phyloP scores from a whole-genome alignment of 352 stramenopile genomes.

The Thalassiosira livingstoniorum region DNA sequence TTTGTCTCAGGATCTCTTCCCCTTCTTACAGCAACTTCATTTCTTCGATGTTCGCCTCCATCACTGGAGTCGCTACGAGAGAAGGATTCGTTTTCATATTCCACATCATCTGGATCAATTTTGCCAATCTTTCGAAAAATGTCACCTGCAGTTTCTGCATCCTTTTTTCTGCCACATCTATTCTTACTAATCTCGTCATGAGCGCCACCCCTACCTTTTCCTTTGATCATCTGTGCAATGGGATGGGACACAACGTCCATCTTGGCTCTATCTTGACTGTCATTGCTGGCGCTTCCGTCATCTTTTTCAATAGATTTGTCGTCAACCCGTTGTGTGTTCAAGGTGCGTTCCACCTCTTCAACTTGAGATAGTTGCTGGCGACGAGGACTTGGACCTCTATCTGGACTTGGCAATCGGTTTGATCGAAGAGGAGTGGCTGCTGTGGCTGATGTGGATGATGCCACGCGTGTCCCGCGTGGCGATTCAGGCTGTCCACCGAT shows the following conservation, averaged over 20 bases:
- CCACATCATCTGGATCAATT: background rate
- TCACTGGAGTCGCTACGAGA: background rate
- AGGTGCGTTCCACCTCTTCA: background rate
- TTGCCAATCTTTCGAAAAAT: background rate
- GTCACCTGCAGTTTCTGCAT: constrained; percentile 5
- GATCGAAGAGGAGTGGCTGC: background rate
- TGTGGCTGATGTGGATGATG: background rate
- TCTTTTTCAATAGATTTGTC: background rate
- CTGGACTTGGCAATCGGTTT: background rate
- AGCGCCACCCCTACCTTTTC: background rate
- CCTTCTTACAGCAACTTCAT: background rate
- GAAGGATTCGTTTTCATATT: background rate
- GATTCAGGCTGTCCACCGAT: too few relatives aligned
- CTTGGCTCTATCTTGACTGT: constrained; percentile 7
- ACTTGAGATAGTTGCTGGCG: background rate
- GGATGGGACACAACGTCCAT: constrained; percentile 12
- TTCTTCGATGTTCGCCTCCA: background rate
- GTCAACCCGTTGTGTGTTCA: background rate
- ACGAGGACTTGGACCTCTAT: background rate
- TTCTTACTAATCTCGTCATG: background rate
- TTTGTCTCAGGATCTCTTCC: background rate
- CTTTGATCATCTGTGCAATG: constrained; percentile 5
- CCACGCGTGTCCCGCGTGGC: background rate
- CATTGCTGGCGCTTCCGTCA: constrained; percentile 37
- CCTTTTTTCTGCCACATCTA: background rate